Percentiles rank a stretch among this genome's conserved stretches.
Conservation (phyloP, 208 protist species). For the Wallacemonas sp. region DNA sequence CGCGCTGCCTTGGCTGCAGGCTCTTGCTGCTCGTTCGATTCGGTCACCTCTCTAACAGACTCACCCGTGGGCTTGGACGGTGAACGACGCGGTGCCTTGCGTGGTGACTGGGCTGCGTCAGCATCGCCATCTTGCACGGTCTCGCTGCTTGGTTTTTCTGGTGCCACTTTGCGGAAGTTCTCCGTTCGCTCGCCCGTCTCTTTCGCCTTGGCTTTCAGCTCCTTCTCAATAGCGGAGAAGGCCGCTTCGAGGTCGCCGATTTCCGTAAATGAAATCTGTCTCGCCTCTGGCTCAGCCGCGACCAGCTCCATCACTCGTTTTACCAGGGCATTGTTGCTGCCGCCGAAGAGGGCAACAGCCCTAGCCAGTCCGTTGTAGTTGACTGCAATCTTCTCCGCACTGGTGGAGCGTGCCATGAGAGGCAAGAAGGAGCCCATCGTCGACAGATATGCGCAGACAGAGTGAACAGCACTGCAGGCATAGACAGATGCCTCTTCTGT, state of each 20-base stretch:
- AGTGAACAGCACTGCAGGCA: conserved; percentile 56
- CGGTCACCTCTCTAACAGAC: too few species aligned
- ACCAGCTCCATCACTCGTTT: conserved; percentile 39
- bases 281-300: not conserved
- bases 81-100: conserved; percentile 10
- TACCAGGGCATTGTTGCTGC: conserved; percentile 19
- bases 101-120: not conserved
- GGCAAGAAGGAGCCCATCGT: conserved; percentile 61
- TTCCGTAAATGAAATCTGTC: conserved; percentile 34
- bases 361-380: conserved; percentile 54
- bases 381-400: conserved; percentile 32
- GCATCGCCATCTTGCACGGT: not conserved
- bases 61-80: too few species aligned
- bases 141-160: conserved; percentile 9
- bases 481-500: conserved; percentile 30
- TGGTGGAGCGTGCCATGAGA: conserved; percentile 43
- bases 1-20: too few species aligned
- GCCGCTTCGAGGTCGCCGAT: conserved; percentile 43
- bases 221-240: conserved; percentile 43
- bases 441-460: conserved; percentile 52
- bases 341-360: conserved; percentile 42
- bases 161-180: conserved; percentile 50
- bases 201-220: conserved; percentile 41
- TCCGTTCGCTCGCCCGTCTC: conserved; percentile 53
- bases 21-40: too few species aligned